Evolutionary conservation across 345 rosid genomes (phyloP).

Genomic region (Salix dunnii): DNA sequence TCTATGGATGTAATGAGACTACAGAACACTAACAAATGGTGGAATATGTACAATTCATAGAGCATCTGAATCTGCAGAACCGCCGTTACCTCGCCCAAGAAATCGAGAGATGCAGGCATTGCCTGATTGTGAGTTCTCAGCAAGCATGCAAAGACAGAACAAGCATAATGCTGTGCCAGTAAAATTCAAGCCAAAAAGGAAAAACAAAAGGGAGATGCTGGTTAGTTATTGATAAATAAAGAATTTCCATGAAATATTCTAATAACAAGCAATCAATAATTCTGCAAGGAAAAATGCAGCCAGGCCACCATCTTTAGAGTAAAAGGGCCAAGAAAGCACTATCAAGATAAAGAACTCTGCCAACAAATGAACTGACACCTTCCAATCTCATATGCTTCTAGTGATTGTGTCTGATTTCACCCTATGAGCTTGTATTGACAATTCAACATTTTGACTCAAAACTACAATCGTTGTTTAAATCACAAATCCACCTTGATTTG

Average conservation of each 20-base stretch:
- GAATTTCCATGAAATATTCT: not conserved
- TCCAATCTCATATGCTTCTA: too few relatives aligned
- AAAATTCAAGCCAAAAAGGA: not conserved
- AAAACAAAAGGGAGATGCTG: not conserved
- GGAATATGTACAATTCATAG: not conserved
- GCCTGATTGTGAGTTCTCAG: constrained; percentile 50
- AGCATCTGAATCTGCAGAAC: constrained; percentile 33
- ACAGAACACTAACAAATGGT: not conserved
- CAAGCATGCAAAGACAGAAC: constrained; percentile 72
- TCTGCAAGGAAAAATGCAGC: not conserved
- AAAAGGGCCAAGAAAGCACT: not conserved
- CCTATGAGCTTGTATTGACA: not conserved
- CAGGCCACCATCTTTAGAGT: not conserved
- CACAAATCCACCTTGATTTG: too few relatives aligned
- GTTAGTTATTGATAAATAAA: not conserved
- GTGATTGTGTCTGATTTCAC: not conserved
- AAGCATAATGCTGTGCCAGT: constrained; percentile 60
- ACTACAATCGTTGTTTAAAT: too few relatives aligned
- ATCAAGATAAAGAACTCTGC: not conserved
- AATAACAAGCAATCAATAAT: not conserved
- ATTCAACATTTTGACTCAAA: not conserved
- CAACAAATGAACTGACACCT: not conserved
- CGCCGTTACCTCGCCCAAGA: constrained; percentile 39
- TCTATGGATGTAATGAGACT: not conserved
- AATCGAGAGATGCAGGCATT: constrained; percentile 31